These are phyloP conservation scores for Starmerella powellii DNA, from an alignment of 805 yeast species.

Conservation along the genomic window DNA sequence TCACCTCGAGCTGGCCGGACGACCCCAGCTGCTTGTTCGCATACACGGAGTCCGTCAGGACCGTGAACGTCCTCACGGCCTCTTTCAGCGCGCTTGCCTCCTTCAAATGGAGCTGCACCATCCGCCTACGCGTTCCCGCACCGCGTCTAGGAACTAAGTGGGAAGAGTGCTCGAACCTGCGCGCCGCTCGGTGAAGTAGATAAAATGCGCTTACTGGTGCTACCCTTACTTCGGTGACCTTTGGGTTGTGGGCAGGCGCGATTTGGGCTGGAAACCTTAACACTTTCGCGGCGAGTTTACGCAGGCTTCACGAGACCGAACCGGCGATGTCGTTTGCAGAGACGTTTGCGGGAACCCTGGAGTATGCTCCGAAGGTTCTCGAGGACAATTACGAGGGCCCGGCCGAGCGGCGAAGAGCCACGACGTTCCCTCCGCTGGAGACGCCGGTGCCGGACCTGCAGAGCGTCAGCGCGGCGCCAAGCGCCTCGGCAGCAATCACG, in stretches of 20 bases:
- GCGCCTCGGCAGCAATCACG: conserved; percentile 23
- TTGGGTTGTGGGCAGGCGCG: too few relatives aligned
- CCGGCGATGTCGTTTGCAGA: conserved; percentile 5
- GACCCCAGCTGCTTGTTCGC: conserved; percentile 49
- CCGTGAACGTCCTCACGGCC: conserved; percentile 49
- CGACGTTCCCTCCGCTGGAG: conserved; percentile 7
- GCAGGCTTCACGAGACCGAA: background rate
- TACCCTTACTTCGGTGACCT: too few relatives aligned
- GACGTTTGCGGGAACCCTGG: conserved; percentile 10
- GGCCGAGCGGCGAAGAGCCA: conserved; percentile 5
- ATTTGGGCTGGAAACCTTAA: too few relatives aligned
- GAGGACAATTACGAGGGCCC: conserved; percentile 13
- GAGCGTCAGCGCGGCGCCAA: background rate
- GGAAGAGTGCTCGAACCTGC: too few relatives aligned
- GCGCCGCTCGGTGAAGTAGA: too few relatives aligned
- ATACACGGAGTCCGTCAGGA: conserved; percentile 50
- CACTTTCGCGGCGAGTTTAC: too few relatives aligned
- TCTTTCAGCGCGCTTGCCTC: conserved; percentile 34
- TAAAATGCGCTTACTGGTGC: too few relatives aligned
- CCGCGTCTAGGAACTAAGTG: background rate
- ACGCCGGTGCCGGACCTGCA: conserved; percentile 13
- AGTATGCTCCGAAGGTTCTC: conserved; percentile 10
- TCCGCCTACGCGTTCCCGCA: conserved; percentile 1
- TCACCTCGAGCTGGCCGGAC: conserved; percentile 64
- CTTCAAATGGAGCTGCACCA: conserved; percentile 19